These are phyloP conservation scores for Fusarium continuum DNA, from an alignment of 2,329 filamentous ascomycete species.

Conservation along the genomic window DNA sequence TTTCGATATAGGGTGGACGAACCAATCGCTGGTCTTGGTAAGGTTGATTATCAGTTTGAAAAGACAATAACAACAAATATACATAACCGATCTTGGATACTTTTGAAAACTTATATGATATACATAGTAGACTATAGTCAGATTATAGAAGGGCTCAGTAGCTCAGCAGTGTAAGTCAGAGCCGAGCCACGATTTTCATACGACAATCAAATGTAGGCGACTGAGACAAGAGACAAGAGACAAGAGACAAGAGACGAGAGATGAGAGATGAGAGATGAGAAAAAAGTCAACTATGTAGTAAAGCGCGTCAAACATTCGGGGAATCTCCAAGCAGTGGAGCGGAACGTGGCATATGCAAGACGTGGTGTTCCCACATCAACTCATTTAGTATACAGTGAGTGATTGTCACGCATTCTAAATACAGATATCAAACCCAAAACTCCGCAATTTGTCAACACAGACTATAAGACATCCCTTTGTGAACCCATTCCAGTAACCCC, in stretches of 20 bases:
- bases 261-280: not conserved
- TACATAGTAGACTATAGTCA: no score
- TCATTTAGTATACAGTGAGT: slow-evolving; percentile 32
- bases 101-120: no score
- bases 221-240: slow-evolving; percentile 1
- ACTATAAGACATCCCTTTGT: slow-evolving; percentile 6
- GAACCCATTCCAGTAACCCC: slow-evolving; percentile 21
- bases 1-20: not conserved
- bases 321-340: not conserved
- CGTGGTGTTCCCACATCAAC: slow-evolving; percentile 16
- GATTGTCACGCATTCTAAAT: slow-evolving; percentile 20
- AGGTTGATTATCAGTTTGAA: no score
- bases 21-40: not conserved
- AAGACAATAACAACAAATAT: no score
- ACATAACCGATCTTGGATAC: no score
- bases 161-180: no score
- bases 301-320: not conserved
- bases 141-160: no score
- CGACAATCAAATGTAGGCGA: not conserved
- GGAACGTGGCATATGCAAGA: slow-evolving; percentile 24
- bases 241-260: not conserved
- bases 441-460: slow-evolving; percentile 32
- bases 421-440: slow-evolving; percentile 39
- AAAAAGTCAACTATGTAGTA: not conserved
- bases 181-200: not conserved